Percentiles rank a stretch among this genome's conserved stretches.
Evolutionary conservation across 2,329 filamentous ascomycete genomes (phyloP).

Genomic region (Cladobotryum mycophilum): DNA sequence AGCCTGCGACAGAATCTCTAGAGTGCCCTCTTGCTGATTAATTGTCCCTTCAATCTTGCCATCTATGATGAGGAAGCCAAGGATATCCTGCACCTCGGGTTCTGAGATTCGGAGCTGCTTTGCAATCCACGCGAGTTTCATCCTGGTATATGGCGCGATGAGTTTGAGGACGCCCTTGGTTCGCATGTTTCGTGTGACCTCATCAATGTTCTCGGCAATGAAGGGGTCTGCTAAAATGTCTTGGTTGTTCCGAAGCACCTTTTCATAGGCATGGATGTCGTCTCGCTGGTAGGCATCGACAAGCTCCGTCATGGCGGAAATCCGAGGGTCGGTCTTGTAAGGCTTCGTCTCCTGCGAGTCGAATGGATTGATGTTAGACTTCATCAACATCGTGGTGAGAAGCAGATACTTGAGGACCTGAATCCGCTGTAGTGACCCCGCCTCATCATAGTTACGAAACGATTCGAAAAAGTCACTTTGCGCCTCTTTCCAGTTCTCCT

Average conservation of each 20-base stretch:
- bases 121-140: constrained; percentile 82
- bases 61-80: constrained; percentile 91
- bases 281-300: constrained; percentile 96
- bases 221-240: constrained; percentile 89
- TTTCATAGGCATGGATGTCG: constrained; percentile 87
- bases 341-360: constrained; percentile 98
- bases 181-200: constrained; percentile 96
- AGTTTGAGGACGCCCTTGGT: constrained; percentile 92
- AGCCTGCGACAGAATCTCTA: constrained; percentile 69
- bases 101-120: constrained; percentile 80
- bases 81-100: constrained; percentile 85
- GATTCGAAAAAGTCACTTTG: constrained; percentile 98
- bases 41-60: constrained; percentile 82
- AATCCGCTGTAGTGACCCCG: constrained; percentile 89
- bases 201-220: constrained; percentile 98
- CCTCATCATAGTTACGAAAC: constrained; percentile 98
- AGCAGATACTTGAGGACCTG: constrained; percentile 97
- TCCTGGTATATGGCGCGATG: constrained; percentile 89
- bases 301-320: constrained; percentile 93
- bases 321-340: constrained; percentile 91
- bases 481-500: constrained; percentile 98
- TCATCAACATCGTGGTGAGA: constrained; percentile 96
- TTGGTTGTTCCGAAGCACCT: constrained; percentile 76
- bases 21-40: constrained; percentile 77
- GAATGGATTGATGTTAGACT: constrained; percentile 96